These are phyloP conservation scores for Ophiocordyceps robertsii DNA, from an alignment of 2,329 filamentous ascomycete genomes.

Conservation along the genomic window DNA sequence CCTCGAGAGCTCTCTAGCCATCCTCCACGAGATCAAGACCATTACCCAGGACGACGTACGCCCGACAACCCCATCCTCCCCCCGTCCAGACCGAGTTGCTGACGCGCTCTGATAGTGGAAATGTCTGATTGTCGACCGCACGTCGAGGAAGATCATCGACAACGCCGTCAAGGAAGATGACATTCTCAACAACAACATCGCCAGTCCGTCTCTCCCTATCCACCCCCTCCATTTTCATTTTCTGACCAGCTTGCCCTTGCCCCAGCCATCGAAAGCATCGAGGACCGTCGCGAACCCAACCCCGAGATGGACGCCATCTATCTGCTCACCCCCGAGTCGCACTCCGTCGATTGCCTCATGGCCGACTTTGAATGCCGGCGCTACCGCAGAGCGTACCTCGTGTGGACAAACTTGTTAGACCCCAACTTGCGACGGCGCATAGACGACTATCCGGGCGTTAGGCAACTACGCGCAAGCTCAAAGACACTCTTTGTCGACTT, in stretches of 20 bases:
- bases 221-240: background rate
- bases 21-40: conserved; percentile 45
- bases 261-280: conserved; percentile 85
- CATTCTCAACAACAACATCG: conserved; percentile 91
- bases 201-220: conserved; percentile 49
- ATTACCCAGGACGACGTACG: conserved; percentile 73
- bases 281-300: conserved; percentile 70
- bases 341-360: conserved; percentile 87
- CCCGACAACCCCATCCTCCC: background rate
- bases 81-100: background rate
- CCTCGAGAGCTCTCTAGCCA: conserved; percentile 11
- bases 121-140: conserved; percentile 79
- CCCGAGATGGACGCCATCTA: conserved; percentile 92
- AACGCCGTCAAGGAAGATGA: conserved; percentile 92
- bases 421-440: conserved; percentile 58
- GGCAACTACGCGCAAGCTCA: conserved; percentile 66
- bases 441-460: conserved; percentile 54
- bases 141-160: conserved; percentile 73
- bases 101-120: conserved; percentile 59
- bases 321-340: conserved; percentile 69
- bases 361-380: conserved; percentile 78
- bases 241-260: background rate
- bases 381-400: conserved; percentile 66
- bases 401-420: conserved; percentile 73
- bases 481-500: conserved; percentile 79